phyloP scores from a whole-genome alignment of 345 rosid genomes.

The Balakata baccata region DNA sequence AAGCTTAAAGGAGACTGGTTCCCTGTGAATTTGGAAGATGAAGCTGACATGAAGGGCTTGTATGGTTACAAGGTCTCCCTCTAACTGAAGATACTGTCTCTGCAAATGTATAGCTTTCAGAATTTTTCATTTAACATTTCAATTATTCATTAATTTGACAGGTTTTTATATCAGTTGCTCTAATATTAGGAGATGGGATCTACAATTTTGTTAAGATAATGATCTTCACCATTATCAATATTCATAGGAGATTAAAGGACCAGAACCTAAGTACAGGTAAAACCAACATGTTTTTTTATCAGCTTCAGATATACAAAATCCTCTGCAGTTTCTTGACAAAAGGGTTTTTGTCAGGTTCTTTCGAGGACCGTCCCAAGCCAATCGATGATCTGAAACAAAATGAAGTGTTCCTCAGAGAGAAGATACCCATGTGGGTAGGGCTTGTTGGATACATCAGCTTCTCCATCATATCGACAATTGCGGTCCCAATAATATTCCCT shows the following conservation, averaged over 20 bases:
- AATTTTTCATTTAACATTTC: neutral
- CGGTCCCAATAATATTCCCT: constrained; percentile 77
- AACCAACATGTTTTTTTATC: neutral
- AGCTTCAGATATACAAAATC: neutral
- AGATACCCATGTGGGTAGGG: constrained; percentile 75
- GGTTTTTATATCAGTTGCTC: constrained; percentile 76
- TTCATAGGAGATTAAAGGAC: constrained; percentile 47
- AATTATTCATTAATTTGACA: constrained; percentile 18
- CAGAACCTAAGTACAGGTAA: constrained; percentile 30
- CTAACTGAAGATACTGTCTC: neutral
- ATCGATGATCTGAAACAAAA: constrained; percentile 44
- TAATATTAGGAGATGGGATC: constrained; percentile 90
- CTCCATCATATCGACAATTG: constrained; percentile 54
- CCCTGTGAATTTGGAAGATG: constrained; percentile 43
- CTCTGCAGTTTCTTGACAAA: neutral
- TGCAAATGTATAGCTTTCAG: neutral
- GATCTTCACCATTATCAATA: constrained; percentile 42
- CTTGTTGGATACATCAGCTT: constrained; percentile 52
- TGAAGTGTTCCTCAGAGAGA: constrained; percentile 63
- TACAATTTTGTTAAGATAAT: constrained; percentile 76
- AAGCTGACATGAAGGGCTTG: constrained; percentile 77
- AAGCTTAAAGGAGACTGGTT: constrained; percentile 78
- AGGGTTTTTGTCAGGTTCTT: constrained; percentile 1
- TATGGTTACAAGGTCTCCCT: constrained; percentile 85
- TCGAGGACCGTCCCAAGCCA: constrained; percentile 25